A percentile compares a stretch with the other conserved stretches of the same genome.
Conservation (phyloP, 2,329 filamentous ascomycete species). For the Lanzia echinophila region DNA sequence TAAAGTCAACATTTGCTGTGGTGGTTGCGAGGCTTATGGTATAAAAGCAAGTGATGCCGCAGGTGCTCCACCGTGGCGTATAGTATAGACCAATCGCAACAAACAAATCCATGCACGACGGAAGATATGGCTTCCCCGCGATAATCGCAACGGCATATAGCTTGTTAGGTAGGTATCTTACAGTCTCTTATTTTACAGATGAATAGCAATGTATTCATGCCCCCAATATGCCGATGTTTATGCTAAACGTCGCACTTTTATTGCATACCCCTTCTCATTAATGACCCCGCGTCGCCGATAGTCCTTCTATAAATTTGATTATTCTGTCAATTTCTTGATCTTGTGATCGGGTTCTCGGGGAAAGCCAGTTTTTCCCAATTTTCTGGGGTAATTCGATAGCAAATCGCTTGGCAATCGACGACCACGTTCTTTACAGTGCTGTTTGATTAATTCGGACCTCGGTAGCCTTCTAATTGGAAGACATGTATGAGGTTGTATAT, state of each 20-base stretch:
- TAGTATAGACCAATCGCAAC: background rate
- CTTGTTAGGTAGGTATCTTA: too few relatives aligned
- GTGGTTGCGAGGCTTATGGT: background rate
- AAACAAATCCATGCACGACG: background rate
- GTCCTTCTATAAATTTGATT: background rate
- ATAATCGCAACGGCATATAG: background rate
- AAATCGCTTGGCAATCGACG: background rate
- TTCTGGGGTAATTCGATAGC: conserved; percentile 2
- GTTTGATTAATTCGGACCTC: background rate
- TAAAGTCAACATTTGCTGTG: background rate
- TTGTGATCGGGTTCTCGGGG: background rate
- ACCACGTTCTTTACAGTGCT: background rate
- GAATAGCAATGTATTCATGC: too few relatives aligned
- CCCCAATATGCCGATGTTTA: too few relatives aligned
- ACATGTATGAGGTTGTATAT: background rate
- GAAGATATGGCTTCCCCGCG: background rate
- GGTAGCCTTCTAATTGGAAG: background rate
- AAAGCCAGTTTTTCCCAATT: background rate
- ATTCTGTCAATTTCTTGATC: background rate
- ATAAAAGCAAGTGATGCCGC: background rate
- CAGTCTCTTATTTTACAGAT: too few relatives aligned
- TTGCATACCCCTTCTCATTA: background rate
- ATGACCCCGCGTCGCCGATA: background rate
- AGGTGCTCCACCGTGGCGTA: background rate
- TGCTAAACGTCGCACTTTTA: too few relatives aligned